A percentile compares a stretch with the other conserved stretches of the same genome.
phyloP scores from a whole-genome alignment of 2,329 filamentous ascomycete genomes.

The Myriosclerotinia scirpicola region DNA sequence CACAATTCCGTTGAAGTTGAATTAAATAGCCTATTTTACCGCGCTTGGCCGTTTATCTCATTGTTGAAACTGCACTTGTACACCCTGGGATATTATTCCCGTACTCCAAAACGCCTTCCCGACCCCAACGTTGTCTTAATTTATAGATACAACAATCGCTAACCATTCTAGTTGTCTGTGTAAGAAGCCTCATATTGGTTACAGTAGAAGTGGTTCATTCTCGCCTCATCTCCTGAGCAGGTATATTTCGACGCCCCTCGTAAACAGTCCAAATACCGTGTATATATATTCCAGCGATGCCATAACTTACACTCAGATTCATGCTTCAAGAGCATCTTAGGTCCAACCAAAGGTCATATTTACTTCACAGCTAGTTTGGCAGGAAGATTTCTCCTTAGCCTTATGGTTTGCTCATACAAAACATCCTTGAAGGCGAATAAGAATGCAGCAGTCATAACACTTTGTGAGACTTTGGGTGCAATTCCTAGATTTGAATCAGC shows the following conservation, averaged over 20 bases:
- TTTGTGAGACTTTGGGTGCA: conserved; percentile 93
- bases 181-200: neutral
- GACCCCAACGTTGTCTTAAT: neutral
- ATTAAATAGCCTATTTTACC: neutral
- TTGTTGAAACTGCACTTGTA: neutral
- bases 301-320: conserved; percentile 17
- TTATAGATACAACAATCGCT: neutral
- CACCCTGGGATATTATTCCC: too few species aligned
- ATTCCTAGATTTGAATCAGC: conserved; percentile 62
- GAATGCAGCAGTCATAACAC: conserved; percentile 92
- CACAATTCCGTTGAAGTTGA: neutral
- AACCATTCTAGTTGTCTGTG: neutral
- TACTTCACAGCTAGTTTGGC: conserved; percentile 30
- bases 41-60: neutral
- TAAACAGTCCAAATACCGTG: conserved; percentile 9
- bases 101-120: neutral
- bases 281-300: conserved; percentile 13
- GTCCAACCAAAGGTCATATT: neutral
- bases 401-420: conserved; percentile 79
- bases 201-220: neutral
- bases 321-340: neutral
- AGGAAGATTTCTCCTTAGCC: conserved; percentile 51
- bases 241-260: conserved; percentile 11
- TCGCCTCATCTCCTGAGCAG: conserved; percentile 12
- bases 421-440: conserved; percentile 98